Base-by-base conservation (phyloP, 768 basidiomycete species). In the Termitomyces sp. region DNA sequence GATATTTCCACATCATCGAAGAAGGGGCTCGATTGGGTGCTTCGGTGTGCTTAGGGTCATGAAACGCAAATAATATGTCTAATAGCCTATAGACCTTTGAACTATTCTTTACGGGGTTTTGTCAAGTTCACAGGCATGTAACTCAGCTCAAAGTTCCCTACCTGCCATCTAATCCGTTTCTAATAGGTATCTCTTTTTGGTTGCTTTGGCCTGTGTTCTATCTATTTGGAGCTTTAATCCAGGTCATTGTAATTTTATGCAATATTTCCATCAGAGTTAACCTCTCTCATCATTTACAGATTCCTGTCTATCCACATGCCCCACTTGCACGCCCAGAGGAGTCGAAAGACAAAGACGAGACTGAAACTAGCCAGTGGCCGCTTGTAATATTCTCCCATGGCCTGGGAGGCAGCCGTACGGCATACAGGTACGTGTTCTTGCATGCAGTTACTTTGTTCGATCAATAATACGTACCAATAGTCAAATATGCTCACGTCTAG, bases 341-440 rank as follows among this genome's bases (percentile, higher is more conserved):
- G 28, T 48, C 4, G n/a, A 24, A 50, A 46, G 59, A 38, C 7
- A 38, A 68, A 44, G 40, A 30, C 28, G 53, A 48, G 9, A 53
- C 57, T 33, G 52, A 54, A 40, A 24, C 59, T 32, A 16, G 40
- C 18, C 77, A 79, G 49, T 90, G 89, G 89, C 89, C 90, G 0
- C 77, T 94, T 32, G 82, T 92, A 32, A 79, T 94, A 41, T 94
- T 93, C 71, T 90, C 88, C 10, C 92, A 94, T 73, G 92, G 92
- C 20, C 80, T 94, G 22, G 87, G 83, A 20, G 92, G 91, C 4
- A 84, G 80, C 44, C 74, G 85, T 22, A 88, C 84, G 0, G 80
- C 84, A 1, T 92, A 93, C 64, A 88, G 84, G 83, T 81, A 40
- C 44, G 55, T 51, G 47, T 48, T 30, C 52, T 13, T 20, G 6